Percentiles rank a stretch among this genome's conserved stretches.
phyloP scores from a whole-genome alignment of 805 yeast species.

The Saccharomycopsis olivae region DNA sequence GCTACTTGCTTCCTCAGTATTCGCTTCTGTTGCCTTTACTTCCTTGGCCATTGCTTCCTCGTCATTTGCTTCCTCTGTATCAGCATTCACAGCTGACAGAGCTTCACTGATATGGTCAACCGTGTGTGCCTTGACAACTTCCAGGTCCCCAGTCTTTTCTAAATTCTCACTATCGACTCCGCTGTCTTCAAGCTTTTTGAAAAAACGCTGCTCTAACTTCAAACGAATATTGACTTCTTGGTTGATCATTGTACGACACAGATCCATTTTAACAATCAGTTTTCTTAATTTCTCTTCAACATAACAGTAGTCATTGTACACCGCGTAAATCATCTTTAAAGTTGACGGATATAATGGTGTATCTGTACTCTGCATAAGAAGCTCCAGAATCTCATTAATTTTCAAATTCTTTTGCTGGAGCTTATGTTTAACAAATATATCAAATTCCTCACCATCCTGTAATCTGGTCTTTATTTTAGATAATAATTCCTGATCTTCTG shows the following conservation, averaged over 20 bases:
- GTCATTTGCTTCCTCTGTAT: not conserved
- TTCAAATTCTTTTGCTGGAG: conserved; percentile 18
- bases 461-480: not conserved
- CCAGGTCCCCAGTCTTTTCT: too few relatives aligned
- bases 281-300: conserved; percentile 6
- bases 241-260: not conserved
- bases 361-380: not conserved
- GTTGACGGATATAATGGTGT: conserved; percentile 9
- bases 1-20: too few relatives aligned
- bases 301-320: conserved; percentile 1
- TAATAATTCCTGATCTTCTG: conserved; percentile 17
- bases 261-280: not conserved
- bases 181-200: too few relatives aligned
- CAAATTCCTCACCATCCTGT: conserved; percentile 1
- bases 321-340: not conserved
- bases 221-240: not conserved
- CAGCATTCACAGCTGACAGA: too few relatives aligned
- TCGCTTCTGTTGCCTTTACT: not conserved
- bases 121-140: too few relatives aligned
- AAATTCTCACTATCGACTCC: not conserved
- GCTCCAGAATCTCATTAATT: conserved; percentile 13
- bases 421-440: conserved; percentile 13
- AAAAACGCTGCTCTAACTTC: not conserved
- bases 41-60: not conserved
- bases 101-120: too few relatives aligned